Conservation (phyloP, 1,284 basidiomycete genomes). For the Sanghuangporus weigelae region DNA sequence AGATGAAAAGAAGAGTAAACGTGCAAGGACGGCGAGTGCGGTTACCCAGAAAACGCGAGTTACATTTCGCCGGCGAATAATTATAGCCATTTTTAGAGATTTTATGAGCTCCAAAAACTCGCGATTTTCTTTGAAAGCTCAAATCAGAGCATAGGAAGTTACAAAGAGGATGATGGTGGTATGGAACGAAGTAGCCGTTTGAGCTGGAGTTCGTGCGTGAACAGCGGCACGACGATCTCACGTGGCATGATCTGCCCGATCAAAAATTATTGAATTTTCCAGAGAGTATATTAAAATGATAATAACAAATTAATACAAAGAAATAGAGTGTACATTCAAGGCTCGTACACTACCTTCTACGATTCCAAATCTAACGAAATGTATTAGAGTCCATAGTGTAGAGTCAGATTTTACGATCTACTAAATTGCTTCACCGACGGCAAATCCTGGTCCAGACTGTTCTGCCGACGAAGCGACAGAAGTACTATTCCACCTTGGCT, state of each 20-base stretch:
- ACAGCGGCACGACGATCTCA: neutral
- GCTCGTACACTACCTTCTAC: neutral
- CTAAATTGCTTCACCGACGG: neutral
- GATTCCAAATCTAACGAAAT: neutral
- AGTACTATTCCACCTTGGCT: conserved; percentile 19
- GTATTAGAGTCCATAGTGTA: neutral
- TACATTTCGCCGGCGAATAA: conserved; percentile 33
- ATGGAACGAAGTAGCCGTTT: neutral
- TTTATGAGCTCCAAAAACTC: neutral
- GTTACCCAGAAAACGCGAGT: conserved; percentile 30
- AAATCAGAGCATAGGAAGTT: neutral
- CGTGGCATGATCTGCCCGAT: neutral
- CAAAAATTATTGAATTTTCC: neutral
- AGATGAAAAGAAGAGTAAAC: conserved; percentile 41
- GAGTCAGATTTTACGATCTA: neutral
- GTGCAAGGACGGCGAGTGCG: conserved; percentile 27
- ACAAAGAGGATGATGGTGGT: neutral
- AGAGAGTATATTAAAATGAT: neutral
- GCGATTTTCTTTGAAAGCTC: neutral
- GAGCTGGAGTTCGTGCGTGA: neutral
- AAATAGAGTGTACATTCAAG: neutral
- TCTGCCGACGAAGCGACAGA: neutral
- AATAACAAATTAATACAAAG: neutral
- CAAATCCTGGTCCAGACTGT: neutral
- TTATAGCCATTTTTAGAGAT: conserved; percentile 26